Conservation (phyloP, 495 filamentous ascomycete genomes). For the Penicillium flavigenum region DNA sequence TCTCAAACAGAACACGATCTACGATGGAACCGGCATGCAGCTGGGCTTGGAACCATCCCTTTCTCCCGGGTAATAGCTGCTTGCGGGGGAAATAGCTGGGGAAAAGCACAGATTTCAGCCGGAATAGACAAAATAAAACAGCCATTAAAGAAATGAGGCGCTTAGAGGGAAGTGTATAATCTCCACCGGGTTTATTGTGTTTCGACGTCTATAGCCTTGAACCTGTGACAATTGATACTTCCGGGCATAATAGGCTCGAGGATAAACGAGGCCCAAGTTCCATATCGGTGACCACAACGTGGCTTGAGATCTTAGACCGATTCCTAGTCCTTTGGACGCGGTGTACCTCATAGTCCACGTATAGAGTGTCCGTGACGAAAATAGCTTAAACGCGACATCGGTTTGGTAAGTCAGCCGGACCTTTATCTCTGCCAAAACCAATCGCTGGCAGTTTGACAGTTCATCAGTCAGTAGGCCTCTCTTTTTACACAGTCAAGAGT, state of each 20-base stretch:
- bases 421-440: constrained; percentile 18
- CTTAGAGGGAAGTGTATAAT: neutral
- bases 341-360: constrained; percentile 5
- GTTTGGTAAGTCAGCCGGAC: constrained; percentile 29
- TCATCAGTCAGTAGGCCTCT: constrained; percentile 31
- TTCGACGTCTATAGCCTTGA: neutral
- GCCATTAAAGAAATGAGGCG: constrained; percentile 11
- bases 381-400: constrained; percentile 27
- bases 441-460: constrained; percentile 25
- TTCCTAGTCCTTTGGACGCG: constrained; percentile 8
- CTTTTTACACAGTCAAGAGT: neutral
- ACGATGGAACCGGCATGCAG: constrained; percentile 29
- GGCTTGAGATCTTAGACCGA: constrained; percentile 12
- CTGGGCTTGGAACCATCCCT: constrained; percentile 25
- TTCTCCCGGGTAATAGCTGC: constrained; percentile 23
- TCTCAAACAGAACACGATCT: constrained; percentile 10
- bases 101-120: neutral
- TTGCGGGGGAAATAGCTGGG: constrained; percentile 14
- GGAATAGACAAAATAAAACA: neutral
- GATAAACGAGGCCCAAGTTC: neutral
- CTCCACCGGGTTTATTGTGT: neutral
- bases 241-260: neutral
- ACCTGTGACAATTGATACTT: neutral
- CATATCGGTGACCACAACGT: constrained; percentile 10
- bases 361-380: constrained; percentile 24